Base-by-base conservation (phyloP, 2,329 filamentous ascomycete genomes). In the Calonectria henricotiae region DNA sequence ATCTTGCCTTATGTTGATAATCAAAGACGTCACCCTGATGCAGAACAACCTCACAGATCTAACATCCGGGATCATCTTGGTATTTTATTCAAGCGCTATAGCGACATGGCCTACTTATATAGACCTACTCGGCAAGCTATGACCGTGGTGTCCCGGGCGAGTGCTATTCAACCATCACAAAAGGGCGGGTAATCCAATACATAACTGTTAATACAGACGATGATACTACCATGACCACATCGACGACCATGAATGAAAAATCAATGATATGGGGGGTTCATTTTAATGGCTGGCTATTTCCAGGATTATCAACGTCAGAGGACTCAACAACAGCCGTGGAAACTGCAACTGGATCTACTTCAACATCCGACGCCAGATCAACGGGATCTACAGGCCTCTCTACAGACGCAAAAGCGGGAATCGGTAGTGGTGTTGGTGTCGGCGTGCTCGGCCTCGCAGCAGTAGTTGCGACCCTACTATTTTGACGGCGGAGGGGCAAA, bases 201-300 rank as follows among this genome's bases (percentile, higher is more conserved):
- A 17, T 54, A 13, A 9, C 30, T 32, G 7, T 13, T 17, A 5
- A 23, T 8, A 54, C 49, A 17, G 17, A 35, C 3, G n/a, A 54
- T 30, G 23, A 4, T 12, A 54, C 49, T 3, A 35, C 4, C 15
- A 25, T 20, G 20, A 13, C 30, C 15, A 5, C 32, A 6, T 20
- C 49, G 6, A 54, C 49, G 4, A 54, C 49, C 3, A 54, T 54
- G 49, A 35, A 54, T 6, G 49, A 54, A 35, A 35, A 17, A 4
- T 54, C 49, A 5, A 35, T 54, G 49, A 13, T 54, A 13, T 54
- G 49, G 49, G 49, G 8, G 7, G 49, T 54, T 9, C 49, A 54
- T 20, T 54, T 35, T n/a, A 54, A 54, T 4, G 49, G 49, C 27
- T 54, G 49, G 49, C 49, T 54, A 32, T 54, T 54, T 20, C 49